Base-by-base conservation (phyloP, 148 eudicot genomes). In the Vaccinium corymbosum region DNA sequence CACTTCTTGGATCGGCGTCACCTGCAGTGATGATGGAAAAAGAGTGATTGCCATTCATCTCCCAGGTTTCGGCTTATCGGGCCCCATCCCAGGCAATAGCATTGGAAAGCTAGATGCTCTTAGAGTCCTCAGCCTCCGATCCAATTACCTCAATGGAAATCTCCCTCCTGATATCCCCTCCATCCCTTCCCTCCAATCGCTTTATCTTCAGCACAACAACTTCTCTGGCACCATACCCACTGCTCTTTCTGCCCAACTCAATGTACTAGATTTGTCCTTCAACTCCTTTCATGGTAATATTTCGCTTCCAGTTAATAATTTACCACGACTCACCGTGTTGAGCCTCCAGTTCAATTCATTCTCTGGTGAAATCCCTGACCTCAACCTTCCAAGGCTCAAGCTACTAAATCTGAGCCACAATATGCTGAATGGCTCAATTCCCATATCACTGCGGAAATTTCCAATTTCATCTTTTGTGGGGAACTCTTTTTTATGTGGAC, bases 61-160 rank as follows among this genome's bases (percentile, higher is more conserved):
- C 46, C 99, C 99, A 3, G 96, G 93, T 74, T 85, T 89, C 2
- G 99, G 99, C 74, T 91, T 97, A 19, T 85, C 76, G 50, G 98
- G 98, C 66, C 59, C 94, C 2, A 89, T 97, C 55, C 99, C 98
- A 14, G 15, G 83, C 3, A 90, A 89, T 61, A 94, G 86, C 76
- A 85, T 97, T 8, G 96, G 95, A 42, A 93, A 92, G 80, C 90
- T 97, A n/a, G 93, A 92, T 89, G 91, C 95, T 76, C 97, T 97
- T 25, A 62, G 85, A 81, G 84, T 89, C 78, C 87, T 97, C 27
- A 97, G 98, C 83, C 92, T 97, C 32, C 86, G 98, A 85, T 92
- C 95, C 55, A 97, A 97, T 90, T 82, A 81, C 83, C 92, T 96
- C 16, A 79, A 82, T 62, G 99, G 99, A 29, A 79, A 76, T 61